phyloP scores from a whole-genome alignment of 164 flowering plant genomes.

The Hamamelis virginiana region DNA sequence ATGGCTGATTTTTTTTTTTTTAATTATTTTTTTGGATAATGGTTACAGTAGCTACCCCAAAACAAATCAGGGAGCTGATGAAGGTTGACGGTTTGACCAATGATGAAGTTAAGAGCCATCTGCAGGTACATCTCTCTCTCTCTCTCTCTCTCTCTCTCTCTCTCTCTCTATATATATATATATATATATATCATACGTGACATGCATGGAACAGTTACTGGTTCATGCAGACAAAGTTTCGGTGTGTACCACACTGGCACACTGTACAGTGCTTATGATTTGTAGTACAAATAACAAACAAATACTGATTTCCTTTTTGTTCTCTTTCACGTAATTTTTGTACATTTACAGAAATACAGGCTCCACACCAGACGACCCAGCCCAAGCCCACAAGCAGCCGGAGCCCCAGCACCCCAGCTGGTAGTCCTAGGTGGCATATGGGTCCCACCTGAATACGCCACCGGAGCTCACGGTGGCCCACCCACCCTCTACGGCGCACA shows the following conservation, averaged over 20 bases:
- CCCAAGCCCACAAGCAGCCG: conserved; percentile 70
- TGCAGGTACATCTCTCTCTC: conserved; percentile 57
- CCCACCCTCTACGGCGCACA: conserved; percentile 62
- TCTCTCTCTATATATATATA: conserved; percentile 18
- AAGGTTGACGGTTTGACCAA: conserved; percentile 98
- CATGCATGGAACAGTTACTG: conserved; percentile 12
- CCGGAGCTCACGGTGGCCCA: conserved; percentile 41
- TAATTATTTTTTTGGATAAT: conserved; percentile 5
- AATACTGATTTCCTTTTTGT: not conserved
- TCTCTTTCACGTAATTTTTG: not conserved
- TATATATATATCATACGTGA: conserved; percentile 23
- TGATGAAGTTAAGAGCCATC: conserved; percentile 99
- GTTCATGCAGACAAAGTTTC: conserved; percentile 4
- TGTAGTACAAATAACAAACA: not conserved
- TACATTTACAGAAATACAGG: conserved; percentile 72
- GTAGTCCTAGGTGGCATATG: conserved; percentile 96
- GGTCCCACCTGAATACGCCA: conserved; percentile 94
- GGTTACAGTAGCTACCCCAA: conserved; percentile 89
- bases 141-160: conserved; percentile 26
- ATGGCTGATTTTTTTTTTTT: not conserved
- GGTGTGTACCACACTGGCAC: not conserved
- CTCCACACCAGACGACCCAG: conserved; percentile 95
- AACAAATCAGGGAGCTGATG: conserved; percentile 97
- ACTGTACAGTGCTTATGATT: not conserved
- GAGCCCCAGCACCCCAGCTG: conserved; percentile 65